phyloP scores from a whole-genome alignment of 2,329 filamentous ascomycete species.

The Plenodomus tracheiphilus region DNA sequence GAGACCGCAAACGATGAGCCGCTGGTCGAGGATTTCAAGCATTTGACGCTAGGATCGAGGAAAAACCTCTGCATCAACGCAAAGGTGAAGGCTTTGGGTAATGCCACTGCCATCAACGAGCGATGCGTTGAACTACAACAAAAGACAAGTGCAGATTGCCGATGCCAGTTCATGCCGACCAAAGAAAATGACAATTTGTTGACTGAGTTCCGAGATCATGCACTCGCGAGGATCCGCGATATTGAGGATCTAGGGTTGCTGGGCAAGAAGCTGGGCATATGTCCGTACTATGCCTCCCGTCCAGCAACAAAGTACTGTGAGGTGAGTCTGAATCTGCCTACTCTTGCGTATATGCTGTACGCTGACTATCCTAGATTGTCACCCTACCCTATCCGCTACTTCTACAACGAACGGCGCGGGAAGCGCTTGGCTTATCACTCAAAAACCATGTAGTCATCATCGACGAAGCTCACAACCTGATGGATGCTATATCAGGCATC shows the following conservation, averaged over 20 bases:
- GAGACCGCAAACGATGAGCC: constrained; percentile 19
- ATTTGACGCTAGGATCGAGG: constrained; percentile 80
- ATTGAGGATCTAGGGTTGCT: constrained; percentile 87
- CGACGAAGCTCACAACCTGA: constrained; percentile 96
- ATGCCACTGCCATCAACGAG: constrained; percentile 85
- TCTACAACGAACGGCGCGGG: constrained; percentile 81
- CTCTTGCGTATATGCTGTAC: background rate
- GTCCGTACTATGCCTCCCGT: constrained; percentile 95
- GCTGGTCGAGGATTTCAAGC: constrained; percentile 68
- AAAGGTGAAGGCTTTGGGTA: constrained; percentile 70
- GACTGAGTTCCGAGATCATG: constrained; percentile 81
- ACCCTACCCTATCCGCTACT: constrained; percentile 91
- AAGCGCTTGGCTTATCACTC: constrained; percentile 82
- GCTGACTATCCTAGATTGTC: constrained; percentile 62
- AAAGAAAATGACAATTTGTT: constrained; percentile 73
- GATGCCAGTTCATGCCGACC: constrained; percentile 77
- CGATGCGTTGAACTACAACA: constrained; percentile 89
- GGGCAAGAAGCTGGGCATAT: constrained; percentile 78
- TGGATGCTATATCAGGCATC: constrained; percentile 89
- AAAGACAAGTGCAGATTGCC: constrained; percentile 62
- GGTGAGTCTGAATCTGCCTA: constrained; percentile 38
- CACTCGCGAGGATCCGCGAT: constrained; percentile 82
- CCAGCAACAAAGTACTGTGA: constrained; percentile 80
- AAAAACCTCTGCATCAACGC: constrained; percentile 91
- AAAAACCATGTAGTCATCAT: constrained; percentile 92